Base-by-base conservation (phyloP, 2,329 filamentous ascomycete species). In the Rutstroemia sp. region DNA sequence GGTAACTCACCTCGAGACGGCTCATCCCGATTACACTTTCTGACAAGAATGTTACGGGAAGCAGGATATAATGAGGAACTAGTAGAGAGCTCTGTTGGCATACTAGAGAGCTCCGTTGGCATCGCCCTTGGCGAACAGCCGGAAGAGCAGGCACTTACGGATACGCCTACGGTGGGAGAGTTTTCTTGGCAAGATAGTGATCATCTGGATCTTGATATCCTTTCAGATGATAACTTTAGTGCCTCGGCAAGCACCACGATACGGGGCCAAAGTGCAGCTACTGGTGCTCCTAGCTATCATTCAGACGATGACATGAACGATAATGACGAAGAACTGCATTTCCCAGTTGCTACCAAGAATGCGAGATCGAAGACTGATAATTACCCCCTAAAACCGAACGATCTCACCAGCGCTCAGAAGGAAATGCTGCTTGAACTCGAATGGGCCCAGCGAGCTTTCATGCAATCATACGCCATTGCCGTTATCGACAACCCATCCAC, bases 381-480 rank as follows among this genome's bases (percentile, higher is more conserved):
- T 2, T 51, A 39, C 57, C 41, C 60, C 5, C 42, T 70, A 27
- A 75, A 78, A 42, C 83, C 83, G 3, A 72, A 73, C 2, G 71
- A 73, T 34, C 75, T 88, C n/a, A 80, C 79, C 0, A 75, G 75
- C 57, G 75, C 80, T n/a, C 86, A 89, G 67, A 81, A 78, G 52
- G 83, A 87, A 68, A 84, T 86, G 80, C 70, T 89, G 1, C 71
- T 86, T 39, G 84, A 88, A 67, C 80, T 83, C 3, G 79, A 83
- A 52, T 87, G 84, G 82, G 84, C 84, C 6, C 84, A 88, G 61
- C 75, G 80, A 53, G 84, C 84, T 17, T 84, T 88, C 66, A 74
- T 88, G 48, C 80, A 84, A 49, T 86, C 84, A 1, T 88, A 85
- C 62, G 78, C 83, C 61, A 78, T 87, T 48, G 79, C 82, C 1